Base-by-base conservation (phyloP, 2,329 filamentous ascomycete genomes). In the Chaetomiaceae sp. region DNA sequence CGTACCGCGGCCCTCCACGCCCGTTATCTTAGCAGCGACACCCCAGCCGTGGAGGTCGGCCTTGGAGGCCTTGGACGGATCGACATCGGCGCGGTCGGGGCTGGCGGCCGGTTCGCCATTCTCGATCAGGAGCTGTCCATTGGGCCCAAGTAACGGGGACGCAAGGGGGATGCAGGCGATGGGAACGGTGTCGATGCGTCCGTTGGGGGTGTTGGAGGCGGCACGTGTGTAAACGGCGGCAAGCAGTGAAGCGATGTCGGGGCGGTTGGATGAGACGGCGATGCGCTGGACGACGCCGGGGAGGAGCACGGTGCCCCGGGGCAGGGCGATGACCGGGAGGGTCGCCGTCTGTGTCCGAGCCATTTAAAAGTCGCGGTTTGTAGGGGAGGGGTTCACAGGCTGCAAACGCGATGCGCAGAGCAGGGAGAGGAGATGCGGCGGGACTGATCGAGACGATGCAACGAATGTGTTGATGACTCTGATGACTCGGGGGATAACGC, bases 121-220 rank as follows among this genome's bases (percentile, higher is more conserved):
- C 49, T 86, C 81, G 51, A 95, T 80, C 59, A 95, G 76, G 53
- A 84, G 80, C 69, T 91, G 85, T 40, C 90, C 90, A 64, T 89
- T 84, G 25, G 79, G 77, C 53, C 84, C 85, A 23, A 96, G 77
- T 21, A 85, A 79, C 4, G 86, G 85, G 45, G 89, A 94, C 58
- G 78, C 85, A 55, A 96, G 76, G 18, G 94, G 94, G 50, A 97
- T 84, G 69, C 92, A 97, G 48, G 87, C 90, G 60, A 97, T 85
- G 8, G 88, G 85, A 61, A 96, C 83, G 60, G 77, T 75, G 61
- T 84, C 80, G 65, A 85, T 76, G 58, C 80, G 75, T 61, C 83
- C 77, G 57, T 78, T 80, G 25, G 83, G 80, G 60, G 85, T 81
- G 63, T 84, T 85, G 36, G 82, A 80, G 30, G 87, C 78, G 25